A percentile compares a stretch with the other conserved stretches of the same genome.
Evolutionary conservation across 257 asterid species (phyloP).

Genomic region (Salvia miltiorrhiza): DNA sequence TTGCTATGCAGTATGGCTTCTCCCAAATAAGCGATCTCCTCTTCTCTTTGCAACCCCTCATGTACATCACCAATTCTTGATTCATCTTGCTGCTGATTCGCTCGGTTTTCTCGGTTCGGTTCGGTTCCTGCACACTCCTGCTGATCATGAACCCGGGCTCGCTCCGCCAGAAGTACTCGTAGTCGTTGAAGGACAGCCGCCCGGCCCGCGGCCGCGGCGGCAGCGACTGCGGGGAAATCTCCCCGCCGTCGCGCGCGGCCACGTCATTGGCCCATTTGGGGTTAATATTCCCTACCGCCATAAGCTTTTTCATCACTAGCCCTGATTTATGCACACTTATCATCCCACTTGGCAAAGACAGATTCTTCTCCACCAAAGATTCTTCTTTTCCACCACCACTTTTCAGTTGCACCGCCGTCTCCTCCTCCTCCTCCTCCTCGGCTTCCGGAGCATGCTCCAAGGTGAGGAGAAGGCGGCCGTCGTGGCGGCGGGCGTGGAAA

Average conservation of each 20-base stretch:
- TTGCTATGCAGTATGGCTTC: constrained; percentile 77
- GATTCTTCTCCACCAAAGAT: constrained; percentile 18
- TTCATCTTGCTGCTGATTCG: constrained; percentile 11
- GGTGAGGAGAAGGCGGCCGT: constrained; percentile 71
- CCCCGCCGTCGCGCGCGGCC: constrained; percentile 4
- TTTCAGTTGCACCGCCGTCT: constrained; percentile 11
- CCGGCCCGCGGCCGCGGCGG: constrained; percentile 29
- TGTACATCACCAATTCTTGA: constrained; percentile 40
- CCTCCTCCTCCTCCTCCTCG: constrained; percentile 8
- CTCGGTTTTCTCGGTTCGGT: too few relatives aligned
- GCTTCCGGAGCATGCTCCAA: constrained; percentile 25
- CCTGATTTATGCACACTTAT: constrained; percentile 40
- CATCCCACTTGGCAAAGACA: constrained; percentile 32
- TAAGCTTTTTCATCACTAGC: constrained; percentile 40
- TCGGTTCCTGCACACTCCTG: too few relatives aligned
- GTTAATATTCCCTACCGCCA: constrained; percentile 32
- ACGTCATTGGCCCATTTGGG: constrained; percentile 37
- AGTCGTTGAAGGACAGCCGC: constrained; percentile 53
- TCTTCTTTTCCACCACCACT: constrained; percentile 19
- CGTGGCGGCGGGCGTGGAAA: constrained; percentile 53
- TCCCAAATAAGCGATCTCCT: constrained; percentile 54
- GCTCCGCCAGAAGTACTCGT: constrained; percentile 69
- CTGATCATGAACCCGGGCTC: constrained; percentile 23
- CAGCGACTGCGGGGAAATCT: constrained; percentile 46
- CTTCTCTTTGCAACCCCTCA: constrained; percentile 63